Percentiles rank a stretch among this genome's conserved stretches.
Evolutionary conservation across 2,329 filamentous ascomycete genomes (phyloP).

Genomic region (Amylocarpus encephaloides): DNA sequence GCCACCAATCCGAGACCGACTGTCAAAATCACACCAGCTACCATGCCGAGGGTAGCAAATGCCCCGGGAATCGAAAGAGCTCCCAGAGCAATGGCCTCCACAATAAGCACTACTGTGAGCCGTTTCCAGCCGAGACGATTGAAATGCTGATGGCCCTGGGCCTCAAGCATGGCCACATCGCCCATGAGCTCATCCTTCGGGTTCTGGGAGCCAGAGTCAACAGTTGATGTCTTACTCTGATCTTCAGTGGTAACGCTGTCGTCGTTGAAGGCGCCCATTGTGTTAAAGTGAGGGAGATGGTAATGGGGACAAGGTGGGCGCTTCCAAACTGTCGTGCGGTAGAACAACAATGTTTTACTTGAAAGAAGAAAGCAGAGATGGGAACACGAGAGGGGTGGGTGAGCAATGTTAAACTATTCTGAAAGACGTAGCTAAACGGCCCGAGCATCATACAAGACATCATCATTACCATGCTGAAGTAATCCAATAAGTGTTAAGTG

Average conservation of each 20-base stretch:
- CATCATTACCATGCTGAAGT: background rate
- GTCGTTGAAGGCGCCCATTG: background rate
- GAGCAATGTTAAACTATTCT: constrained; percentile 1
- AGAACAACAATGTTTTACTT: background rate
- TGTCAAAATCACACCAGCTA: constrained; percentile 21
- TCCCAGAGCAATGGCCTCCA: constrained; percentile 43
- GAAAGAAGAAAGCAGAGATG: background rate
- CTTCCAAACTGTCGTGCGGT: background rate
- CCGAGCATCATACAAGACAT: constrained; percentile 1
- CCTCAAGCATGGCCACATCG: background rate
- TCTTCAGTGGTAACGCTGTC: background rate
- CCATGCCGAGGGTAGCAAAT: constrained; percentile 26
- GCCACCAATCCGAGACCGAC: constrained; percentile 31
- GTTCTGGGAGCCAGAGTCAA: background rate
- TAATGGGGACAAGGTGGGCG: background rate
- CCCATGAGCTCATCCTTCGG: constrained; percentile 1
- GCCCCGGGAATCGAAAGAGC: constrained; percentile 21
- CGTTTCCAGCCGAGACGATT: constrained; percentile 40
- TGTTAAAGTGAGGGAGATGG: background rate
- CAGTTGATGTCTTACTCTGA: background rate
- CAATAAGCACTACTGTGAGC: constrained; percentile 42
- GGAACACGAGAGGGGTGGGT: background rate
- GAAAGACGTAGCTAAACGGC: constrained; percentile 1
- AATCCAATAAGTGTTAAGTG: background rate
- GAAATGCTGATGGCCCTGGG: constrained; percentile 15